These are phyloP conservation scores for Mycena capillaripes DNA, from an alignment of 768 basidiomycete genomes.

Conservation along the genomic window DNA sequence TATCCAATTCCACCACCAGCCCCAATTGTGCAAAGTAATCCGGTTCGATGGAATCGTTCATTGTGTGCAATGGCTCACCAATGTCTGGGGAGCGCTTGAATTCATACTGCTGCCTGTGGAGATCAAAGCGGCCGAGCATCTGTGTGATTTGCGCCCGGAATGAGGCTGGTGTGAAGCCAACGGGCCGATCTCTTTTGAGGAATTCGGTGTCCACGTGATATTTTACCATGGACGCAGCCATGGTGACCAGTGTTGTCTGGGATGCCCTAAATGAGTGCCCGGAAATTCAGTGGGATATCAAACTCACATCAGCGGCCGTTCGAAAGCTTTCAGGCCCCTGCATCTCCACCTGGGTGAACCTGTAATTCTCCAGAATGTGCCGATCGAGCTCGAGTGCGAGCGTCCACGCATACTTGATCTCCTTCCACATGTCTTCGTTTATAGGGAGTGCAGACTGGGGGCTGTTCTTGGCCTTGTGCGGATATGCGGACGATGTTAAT, in stretches of 20 bases:
- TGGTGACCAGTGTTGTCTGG: not conserved
- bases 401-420: not conserved
- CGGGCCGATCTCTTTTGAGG: not conserved
- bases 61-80: not conserved
- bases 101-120: not conserved
- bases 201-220: not conserved
- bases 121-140: not conserved
- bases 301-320: not conserved
- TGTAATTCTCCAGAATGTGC: not conserved
- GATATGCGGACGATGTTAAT: not conserved
- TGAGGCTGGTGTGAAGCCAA: not conserved
- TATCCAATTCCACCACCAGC: not conserved
- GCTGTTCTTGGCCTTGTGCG: too few relatives aligned
- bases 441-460: not conserved
- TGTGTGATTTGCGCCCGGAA: not conserved
- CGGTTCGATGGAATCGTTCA: not conserved
- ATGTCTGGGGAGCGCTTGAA: not conserved
- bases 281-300: not conserved
- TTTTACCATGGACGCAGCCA: not conserved
- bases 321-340: not conserved
- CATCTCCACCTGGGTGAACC: not conserved
- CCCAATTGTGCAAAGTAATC: not conserved
- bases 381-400: not conserved
- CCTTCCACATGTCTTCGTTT: not conserved
- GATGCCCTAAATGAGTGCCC: not conserved